Percentiles rank a stretch among this genome's conserved stretches.
Evolutionary conservation across 2,329 filamentous ascomycete species (phyloP).

Genomic region (Fusarium brachygibbosum): DNA sequence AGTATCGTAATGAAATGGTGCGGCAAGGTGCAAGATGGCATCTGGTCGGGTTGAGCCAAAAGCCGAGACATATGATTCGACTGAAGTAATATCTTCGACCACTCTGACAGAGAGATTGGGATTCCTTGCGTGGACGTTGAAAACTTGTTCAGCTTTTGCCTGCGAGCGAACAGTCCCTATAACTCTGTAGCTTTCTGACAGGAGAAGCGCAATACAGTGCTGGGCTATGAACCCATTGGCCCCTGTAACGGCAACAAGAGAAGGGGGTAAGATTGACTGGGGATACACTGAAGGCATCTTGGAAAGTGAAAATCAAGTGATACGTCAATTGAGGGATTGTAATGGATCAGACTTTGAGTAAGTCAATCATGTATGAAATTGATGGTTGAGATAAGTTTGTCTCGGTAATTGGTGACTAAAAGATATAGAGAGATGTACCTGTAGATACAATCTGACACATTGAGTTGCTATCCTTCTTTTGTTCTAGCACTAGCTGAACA

Average conservation of each 20-base stretch:
- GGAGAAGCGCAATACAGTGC: conserved; percentile 2
- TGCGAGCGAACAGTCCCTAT: conserved; percentile 10
- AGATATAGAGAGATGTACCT: too few relatives aligned
- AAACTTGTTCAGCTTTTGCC: conserved; percentile 8
- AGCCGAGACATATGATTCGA: background rate
- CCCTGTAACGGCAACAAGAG: conserved; percentile 7
- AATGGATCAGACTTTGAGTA: too few relatives aligned
- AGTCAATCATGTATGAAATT: too few relatives aligned
- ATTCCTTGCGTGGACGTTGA: background rate
- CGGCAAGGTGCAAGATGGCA: conserved; percentile 10
- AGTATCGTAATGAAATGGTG: conserved; percentile 12
- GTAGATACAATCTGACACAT: too few relatives aligned
- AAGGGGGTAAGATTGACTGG: background rate
- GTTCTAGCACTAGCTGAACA: background rate
- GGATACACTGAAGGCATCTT: conserved; percentile 19
- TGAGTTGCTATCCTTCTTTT: background rate
- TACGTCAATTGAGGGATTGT: too few relatives aligned
- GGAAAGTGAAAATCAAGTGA: too few relatives aligned
- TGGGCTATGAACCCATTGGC: conserved; percentile 26
- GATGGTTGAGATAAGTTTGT: too few relatives aligned
- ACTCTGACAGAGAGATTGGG: conserved; percentile 16
- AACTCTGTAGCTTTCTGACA: conserved; percentile 9
- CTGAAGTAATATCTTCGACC: conserved; percentile 8
- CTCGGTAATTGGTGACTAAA: too few relatives aligned
- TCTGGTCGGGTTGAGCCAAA: conserved; percentile 8